Evolutionary conservation across 1,284 basidiomycete genomes (phyloP), one percentile per base, ranked within the genome.

Genomic region (Ceraceosorus guamensis): DNA sequence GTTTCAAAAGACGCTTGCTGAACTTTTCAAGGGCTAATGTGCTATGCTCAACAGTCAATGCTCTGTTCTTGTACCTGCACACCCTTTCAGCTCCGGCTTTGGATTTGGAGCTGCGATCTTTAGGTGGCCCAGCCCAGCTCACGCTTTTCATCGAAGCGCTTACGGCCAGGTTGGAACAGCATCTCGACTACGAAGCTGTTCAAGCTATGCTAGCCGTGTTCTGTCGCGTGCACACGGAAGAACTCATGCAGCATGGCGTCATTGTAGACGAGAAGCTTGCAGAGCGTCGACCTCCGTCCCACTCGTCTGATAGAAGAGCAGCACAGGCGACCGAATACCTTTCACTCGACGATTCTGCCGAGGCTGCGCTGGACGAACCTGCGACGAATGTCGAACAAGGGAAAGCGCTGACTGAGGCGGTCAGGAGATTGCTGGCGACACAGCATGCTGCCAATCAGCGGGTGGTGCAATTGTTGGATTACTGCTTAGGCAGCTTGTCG

Each of bases 161-260:
- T 16, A 82, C 82, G 3, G 82, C 80, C 53, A 84, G 93, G 2
- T 80, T 98, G 30, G 77, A 78, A 45, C 87, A 87, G 14, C 88
- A 87, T 67, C 83, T 84, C 50, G 93, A 99, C 77, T 98, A 93
- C 71, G 93, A 99, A 77, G 91, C 90, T 7, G 88, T 96, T 2
- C 91, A 98, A 77, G 85, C 91, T 0, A 81, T 93, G 74, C 82
- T 92, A 65, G 84, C 83, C 60, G 87, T 93, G 1, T 89, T 95
- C 76, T 78, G 97, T 30, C 83, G 83, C 16, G 82, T 90, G 55
- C 92, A 98, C 72, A 86, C 86, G 0, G 91, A 97, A 57, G 79
- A 85, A 0, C 78, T 96, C 34, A 80, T 91, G 35, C 80, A 79
- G 74, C 88, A 89, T 33, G 55, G 55, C 14, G 43, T 53, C 46